phyloP scores from a whole-genome alignment of 768 basidiomycete species.

The Russula ochroleuca region DNA sequence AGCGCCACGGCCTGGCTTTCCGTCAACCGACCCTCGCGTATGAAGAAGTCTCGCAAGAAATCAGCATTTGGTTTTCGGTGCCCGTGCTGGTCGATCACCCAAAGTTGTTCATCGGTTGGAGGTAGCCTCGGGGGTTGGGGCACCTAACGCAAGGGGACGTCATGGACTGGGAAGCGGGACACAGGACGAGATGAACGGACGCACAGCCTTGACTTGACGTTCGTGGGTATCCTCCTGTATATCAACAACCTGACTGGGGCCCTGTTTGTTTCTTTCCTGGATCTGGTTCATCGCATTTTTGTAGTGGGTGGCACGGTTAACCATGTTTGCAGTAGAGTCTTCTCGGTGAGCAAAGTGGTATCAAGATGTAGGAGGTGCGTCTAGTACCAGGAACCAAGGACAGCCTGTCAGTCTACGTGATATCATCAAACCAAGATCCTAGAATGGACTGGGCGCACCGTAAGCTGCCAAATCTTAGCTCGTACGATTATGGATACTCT shows the following conservation, averaged over 20 bases:
- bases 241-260: constrained; percentile 22
- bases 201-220: constrained; percentile 35
- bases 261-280: constrained; percentile 35
- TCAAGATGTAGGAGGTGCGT: background rate
- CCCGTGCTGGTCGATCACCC: constrained; percentile 47
- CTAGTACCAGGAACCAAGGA: background rate
- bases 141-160: constrained; percentile 46
- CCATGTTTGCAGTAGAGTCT: constrained; percentile 12
- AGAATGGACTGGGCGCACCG: background rate
- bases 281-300: constrained; percentile 31
- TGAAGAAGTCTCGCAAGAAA: constrained; percentile 84
- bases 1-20: constrained; percentile 83
- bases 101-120: constrained; percentile 76
- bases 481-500: background rate
- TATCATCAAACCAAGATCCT: constrained; percentile 1
- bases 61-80: constrained; percentile 62
- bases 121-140: constrained; percentile 57
- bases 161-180: background rate
- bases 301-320: constrained; percentile 23
- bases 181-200: constrained; percentile 24
- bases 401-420: background rate
- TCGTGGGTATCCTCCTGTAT: constrained; percentile 31
- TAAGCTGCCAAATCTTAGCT: background rate
- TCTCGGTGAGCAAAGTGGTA: background rate
- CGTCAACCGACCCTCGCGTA: constrained; percentile 73